Evolutionary conservation across 768 basidiomycete species (phyloP), one percentile per base, ranked within the genome.

Genomic region (Boletus sp.): DNA sequence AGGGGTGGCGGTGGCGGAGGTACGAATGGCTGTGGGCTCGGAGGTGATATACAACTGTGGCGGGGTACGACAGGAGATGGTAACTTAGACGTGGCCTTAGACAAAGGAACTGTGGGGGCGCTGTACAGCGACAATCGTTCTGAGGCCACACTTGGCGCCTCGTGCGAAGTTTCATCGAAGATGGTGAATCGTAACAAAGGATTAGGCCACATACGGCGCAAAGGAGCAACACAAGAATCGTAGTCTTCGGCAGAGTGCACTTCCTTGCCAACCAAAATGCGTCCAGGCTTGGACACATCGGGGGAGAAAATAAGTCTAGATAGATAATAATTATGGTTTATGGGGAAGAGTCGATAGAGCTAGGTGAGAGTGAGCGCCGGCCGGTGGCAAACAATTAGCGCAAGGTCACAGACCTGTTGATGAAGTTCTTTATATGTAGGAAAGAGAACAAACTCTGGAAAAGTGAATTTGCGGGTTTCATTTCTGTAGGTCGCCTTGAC

Each of bases 401-500:
- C 1, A 27, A 46, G 68, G 34, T 7, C 4, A 44, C 79, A 38
- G 68, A 87, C 88, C 79, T 90, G 84, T 52, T 74, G 71, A 62
- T 76, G 77, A 38, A 91, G 75, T 58, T 87, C 75, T 3, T 79
- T 70, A 64, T 80, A 89, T 1, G 82, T 70, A 42, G 89, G 89
- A 63, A 91, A 88, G 17, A 72, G 61, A 38, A 70, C 64, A n/a
- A 68, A 69, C 7, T 77, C 74, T 17, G 74, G 57, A 58, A 89
- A 87, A 3, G 80, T 72, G 60, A 88, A 77, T 61, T 81, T 88
- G 62, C 89, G 81, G 53, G 82, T 88, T 68, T 90, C 86, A 51
- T 70, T 70, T 51, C 79, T 74, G 68, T 88, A 90, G 21, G 86
- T 87, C n/a, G 83, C 87, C 72, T 91, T 91, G 65, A 90, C 80